Base-by-base conservation (phyloP, 108 stramenopile genomes). In the Nitzschia sp. region DNA sequence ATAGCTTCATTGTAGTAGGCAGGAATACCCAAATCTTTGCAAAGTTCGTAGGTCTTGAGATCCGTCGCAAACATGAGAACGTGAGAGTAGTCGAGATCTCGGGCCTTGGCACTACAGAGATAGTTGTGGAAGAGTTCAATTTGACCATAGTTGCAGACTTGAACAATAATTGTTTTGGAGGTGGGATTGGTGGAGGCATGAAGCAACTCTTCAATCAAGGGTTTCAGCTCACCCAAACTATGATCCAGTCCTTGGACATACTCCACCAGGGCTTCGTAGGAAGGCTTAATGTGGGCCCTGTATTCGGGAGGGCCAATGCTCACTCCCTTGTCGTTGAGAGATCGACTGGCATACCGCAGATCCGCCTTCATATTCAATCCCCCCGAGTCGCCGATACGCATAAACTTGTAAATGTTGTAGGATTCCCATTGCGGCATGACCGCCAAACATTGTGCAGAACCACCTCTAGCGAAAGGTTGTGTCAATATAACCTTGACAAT, bases 61-160 rank as follows among this genome's bases (percentile, higher is more conserved):
- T 80, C 76, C 9, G 90, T 84, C 0, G 87, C 85, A 67, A 91
- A 91, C 19, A 91, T 74, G 48, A 91, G 72, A 10, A 91, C 59
- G 19, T 71, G 76, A 37, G 65, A 63, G 14, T 70, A 7, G 57
- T 81, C 79, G 8, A 85, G 51, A 38, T 75, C 75, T 53, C 72
- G 69, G 38, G 83, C 77, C 34, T 67, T 59, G 26, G 88, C 87
- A 52, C 76, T 75, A 41, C 91, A 92, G 6, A 85, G 73, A 67
- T 86, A 92, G 51, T 92, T 92, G 41, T 65, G 76, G 21, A 92
- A 76, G 26, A 92, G 65, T 64, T 86, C 85, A 50, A 82, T 71
- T 58, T 89, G 86, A 15, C 91, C 91, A 40, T 66, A 53, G 54
- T 92, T 92, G 25, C 85, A 85, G 20, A 83, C 83, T 83, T 89